Evolutionary conservation across 2,329 filamentous ascomycete genomes (phyloP).

Genomic region (Aspergillus floridensis): DNA sequence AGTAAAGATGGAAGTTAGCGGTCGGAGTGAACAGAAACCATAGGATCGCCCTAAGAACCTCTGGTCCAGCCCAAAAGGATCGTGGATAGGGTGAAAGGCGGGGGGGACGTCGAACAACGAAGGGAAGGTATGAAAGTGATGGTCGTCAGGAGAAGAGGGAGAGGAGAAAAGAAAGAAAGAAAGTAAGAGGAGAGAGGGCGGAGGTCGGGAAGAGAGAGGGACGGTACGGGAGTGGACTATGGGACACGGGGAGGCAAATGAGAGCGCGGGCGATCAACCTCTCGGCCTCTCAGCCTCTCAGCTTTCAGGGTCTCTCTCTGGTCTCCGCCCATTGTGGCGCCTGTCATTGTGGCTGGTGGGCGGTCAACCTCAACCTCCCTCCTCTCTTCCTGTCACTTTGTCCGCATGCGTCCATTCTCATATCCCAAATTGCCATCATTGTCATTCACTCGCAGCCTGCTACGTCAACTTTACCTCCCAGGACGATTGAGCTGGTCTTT

Average conservation of each 20-base stretch:
- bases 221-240: background rate
- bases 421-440: background rate
- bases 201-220: background rate
- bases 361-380: background rate
- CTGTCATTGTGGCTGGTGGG: background rate
- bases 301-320: background rate
- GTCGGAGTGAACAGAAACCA: slow-evolving; percentile 25
- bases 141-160: slow-evolving; percentile 11
- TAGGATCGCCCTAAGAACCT: slow-evolving; percentile 27
- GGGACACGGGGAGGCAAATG: slow-evolving; percentile 7
- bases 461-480: no score
- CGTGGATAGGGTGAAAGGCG: slow-evolving; percentile 13
- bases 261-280: background rate
- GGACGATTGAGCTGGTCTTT: no score
- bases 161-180: background rate
- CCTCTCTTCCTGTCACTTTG: no score
- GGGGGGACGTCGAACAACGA: slow-evolving; percentile 21
- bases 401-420: background rate
- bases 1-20: slow-evolving; percentile 24
- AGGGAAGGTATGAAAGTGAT: slow-evolving; percentile 10
- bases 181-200: background rate
- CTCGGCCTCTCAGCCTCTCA: background rate
- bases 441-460: background rate
- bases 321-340: background rate
- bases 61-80: slow-evolving; percentile 23